Evolutionary conservation across 1,284 basidiomycete genomes (phyloP).

Genomic region (Volvariella surrecta): DNA sequence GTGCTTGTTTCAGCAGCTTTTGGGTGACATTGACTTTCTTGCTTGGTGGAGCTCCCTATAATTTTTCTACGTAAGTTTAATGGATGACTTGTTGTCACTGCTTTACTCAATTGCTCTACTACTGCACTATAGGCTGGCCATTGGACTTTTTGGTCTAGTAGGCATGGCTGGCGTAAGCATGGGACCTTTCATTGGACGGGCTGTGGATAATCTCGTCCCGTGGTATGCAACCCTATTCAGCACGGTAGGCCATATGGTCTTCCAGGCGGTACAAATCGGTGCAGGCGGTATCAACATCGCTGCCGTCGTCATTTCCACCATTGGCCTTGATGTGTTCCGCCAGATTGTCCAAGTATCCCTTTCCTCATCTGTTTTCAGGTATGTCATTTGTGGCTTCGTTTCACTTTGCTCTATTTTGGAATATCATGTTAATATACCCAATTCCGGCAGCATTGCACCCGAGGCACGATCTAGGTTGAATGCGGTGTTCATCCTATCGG

Average conservation of each 20-base stretch:
- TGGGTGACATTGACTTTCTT: conserved; percentile 74
- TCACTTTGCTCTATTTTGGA: not conserved
- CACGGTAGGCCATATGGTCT: conserved; percentile 30
- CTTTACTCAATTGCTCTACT: no score
- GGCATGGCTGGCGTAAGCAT: conserved; percentile 61
- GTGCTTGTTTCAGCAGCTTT: conserved; percentile 50
- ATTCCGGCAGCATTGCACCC: conserved; percentile 34
- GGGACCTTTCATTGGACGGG: conserved; percentile 51
- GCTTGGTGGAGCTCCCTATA: conserved; percentile 54
- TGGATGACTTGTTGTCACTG: no score
- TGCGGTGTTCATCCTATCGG: conserved; percentile 52
- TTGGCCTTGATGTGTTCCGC: conserved; percentile 34
- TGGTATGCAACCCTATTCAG: conserved; percentile 57
- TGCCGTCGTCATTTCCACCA: conserved; percentile 38
- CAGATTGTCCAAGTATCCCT: conserved; percentile 37
- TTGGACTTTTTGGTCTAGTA: conserved; percentile 65
- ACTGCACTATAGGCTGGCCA: conserved; percentile 45
- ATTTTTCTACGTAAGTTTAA: conserved; percentile 57
- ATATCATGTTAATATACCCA: no score
- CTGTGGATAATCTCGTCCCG: conserved; percentile 54
- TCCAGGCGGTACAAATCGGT: conserved; percentile 45
- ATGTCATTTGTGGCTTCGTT: conserved; percentile 6
- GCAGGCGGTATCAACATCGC: conserved; percentile 52
- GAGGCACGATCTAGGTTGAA: conserved; percentile 53
- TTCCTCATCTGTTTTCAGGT: conserved; percentile 31